Evolutionary conservation across 768 basidiomycete species (phyloP).

Genomic region (Mycena belliarum): DNA sequence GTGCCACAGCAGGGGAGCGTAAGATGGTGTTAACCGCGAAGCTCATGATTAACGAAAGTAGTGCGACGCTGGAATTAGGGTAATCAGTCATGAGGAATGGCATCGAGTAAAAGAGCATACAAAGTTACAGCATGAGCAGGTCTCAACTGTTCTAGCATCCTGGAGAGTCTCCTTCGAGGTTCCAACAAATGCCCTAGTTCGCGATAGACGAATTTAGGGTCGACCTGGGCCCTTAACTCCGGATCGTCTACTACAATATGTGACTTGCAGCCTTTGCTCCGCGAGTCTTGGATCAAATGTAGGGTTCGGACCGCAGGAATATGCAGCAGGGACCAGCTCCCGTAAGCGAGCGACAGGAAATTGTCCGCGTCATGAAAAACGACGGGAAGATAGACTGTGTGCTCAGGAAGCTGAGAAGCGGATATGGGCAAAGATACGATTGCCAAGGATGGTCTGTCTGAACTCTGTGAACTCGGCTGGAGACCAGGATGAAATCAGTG

Average conservation of each 20-base stretch:
- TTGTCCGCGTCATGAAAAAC: slow-evolving; percentile 32
- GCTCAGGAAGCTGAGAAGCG: slow-evolving; percentile 36
- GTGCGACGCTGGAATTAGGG: slow-evolving; percentile 51
- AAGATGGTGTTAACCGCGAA: slow-evolving; percentile 56
- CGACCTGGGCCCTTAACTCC: slow-evolving; percentile 43
- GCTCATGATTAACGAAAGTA: slow-evolving; percentile 69
- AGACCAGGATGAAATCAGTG: slow-evolving; percentile 33
- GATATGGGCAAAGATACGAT: slow-evolving; percentile 64
- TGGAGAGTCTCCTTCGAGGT: slow-evolving; percentile 26
- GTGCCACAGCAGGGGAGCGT: slow-evolving; percentile 36
- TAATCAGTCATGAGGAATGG: not conserved
- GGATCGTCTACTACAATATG: slow-evolving; percentile 43
- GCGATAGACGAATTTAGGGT: slow-evolving; percentile 42
- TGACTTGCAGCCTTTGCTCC: slow-evolving; percentile 28
- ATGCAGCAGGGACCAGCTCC: slow-evolving; percentile 44
- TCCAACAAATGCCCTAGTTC: slow-evolving; percentile 48
- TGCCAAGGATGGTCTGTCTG: slow-evolving; percentile 59
- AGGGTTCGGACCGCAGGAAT: slow-evolving; percentile 44
- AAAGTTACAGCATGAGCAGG: slow-evolving; percentile 63
- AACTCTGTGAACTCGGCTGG: slow-evolving; percentile 42
- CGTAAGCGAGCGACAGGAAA: slow-evolving; percentile 35
- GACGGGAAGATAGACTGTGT: slow-evolving; percentile 62
- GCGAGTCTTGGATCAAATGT: slow-evolving; percentile 34
- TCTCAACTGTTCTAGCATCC: slow-evolving; percentile 45
- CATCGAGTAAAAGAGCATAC: slow-evolving; percentile 41